phyloP scores from a whole-genome alignment of 2,329 filamentous ascomycete species.

The Coleophoma eucalyptorum region DNA sequence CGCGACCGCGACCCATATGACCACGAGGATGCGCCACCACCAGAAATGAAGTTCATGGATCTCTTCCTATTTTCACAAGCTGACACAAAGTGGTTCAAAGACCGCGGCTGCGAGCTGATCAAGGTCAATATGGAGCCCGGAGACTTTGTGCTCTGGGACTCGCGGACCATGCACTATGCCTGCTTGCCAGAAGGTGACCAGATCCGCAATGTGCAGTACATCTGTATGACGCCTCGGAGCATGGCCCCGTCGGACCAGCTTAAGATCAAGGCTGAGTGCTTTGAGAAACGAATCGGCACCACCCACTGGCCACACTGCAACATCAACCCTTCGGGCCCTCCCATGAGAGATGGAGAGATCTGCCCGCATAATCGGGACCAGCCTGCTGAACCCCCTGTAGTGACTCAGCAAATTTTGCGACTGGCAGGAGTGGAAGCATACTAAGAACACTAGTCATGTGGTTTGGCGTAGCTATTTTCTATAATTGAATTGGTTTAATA shows the following conservation, averaged over 20 bases:
- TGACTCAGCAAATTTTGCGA: background rate
- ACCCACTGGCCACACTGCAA: slow-evolving; percentile 21
- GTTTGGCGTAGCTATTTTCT: too few species aligned
- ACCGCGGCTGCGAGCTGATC: slow-evolving; percentile 29
- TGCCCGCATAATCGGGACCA: slow-evolving; percentile 32
- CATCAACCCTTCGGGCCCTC: slow-evolving; percentile 30
- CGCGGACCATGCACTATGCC: slow-evolving; percentile 40
- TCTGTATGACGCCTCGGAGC: slow-evolving; percentile 31
- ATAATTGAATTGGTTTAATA: too few species aligned
- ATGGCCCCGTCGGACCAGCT: slow-evolving; percentile 31
- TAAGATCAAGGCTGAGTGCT: slow-evolving; percentile 25
- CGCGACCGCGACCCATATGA: slow-evolving; percentile 15
- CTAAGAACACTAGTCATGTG: background rate
- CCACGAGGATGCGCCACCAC: slow-evolving; percentile 27
- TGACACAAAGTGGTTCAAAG: slow-evolving; percentile 35
- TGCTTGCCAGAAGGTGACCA: slow-evolving; percentile 29
- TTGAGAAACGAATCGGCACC: background rate
- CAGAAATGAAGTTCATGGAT: slow-evolving; percentile 31
- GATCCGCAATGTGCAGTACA: slow-evolving; percentile 32
- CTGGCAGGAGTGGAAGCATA: background rate
- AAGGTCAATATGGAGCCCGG: slow-evolving; percentile 36
- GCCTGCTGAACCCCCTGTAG: background rate
- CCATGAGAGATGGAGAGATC: slow-evolving; percentile 30
- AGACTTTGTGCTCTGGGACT: slow-evolving; percentile 39
- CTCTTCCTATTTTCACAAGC: slow-evolving; percentile 37